Evolutionary conservation across 345 rosid genomes (phyloP).

Genomic region (Hibiscus trionum): DNA sequence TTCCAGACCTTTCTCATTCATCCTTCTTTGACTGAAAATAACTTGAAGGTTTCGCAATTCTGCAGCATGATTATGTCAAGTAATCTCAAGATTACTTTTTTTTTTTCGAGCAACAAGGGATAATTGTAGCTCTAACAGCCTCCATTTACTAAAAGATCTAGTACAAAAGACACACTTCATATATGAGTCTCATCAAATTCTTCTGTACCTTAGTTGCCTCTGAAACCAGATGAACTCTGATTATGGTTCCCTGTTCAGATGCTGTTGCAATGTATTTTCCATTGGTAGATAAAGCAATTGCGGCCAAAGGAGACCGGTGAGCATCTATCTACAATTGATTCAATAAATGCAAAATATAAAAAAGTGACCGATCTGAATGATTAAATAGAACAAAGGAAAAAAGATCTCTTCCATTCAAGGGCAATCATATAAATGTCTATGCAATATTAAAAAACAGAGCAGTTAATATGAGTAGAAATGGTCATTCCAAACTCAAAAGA

Average conservation of each 20-base stretch:
- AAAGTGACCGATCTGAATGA: background rate
- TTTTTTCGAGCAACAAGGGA: background rate
- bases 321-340: constrained; percentile 67
- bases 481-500: background rate
- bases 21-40: constrained; percentile 3
- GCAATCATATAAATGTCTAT: background rate
- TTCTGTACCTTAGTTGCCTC: constrained; percentile 76
- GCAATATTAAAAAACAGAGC: background rate
- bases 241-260: constrained; percentile 87
- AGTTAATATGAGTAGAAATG: background rate
- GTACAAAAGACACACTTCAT: background rate
- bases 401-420: background rate
- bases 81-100: background rate
- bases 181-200: constrained; percentile 5
- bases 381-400: background rate
- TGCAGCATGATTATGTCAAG: background rate
- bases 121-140: background rate
- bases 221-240: constrained; percentile 74
- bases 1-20: background rate
- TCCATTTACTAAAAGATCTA: background rate
- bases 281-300: constrained; percentile 62
- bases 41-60: background rate
- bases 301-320: constrained; percentile 77
- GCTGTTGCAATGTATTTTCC: constrained; percentile 91
- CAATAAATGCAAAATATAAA: background rate